Percentiles rank a stretch among this genome's conserved stretches.
phyloP scores from a whole-genome alignment of 768 basidiomycete species.

The Trametes coccinea region DNA sequence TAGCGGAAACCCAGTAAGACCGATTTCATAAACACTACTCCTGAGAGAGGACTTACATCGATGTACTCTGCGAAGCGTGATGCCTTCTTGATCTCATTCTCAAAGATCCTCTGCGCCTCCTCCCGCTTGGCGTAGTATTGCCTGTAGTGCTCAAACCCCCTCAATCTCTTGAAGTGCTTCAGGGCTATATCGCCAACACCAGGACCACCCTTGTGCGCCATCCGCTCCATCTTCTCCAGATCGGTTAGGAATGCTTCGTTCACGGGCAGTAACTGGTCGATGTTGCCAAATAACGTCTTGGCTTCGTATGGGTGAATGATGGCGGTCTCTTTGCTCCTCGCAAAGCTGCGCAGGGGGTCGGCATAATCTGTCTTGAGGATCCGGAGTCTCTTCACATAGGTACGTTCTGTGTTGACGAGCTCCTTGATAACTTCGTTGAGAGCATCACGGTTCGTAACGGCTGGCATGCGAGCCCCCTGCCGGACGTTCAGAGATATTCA shows the following conservation, averaged over 20 bases:
- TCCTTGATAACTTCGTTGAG: conserved; percentile 80
- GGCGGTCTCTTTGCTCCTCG: conserved; percentile 79
- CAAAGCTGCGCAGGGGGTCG: conserved; percentile 85
- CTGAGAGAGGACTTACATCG: conserved; percentile 57
- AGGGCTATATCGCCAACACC: conserved; percentile 85
- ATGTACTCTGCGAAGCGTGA: conserved; percentile 85
- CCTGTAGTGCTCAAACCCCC: conserved; percentile 89
- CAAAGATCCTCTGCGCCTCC: conserved; percentile 87
- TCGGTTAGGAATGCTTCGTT: conserved; percentile 85
- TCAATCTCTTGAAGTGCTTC: conserved; percentile 80
- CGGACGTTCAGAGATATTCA: background rate
- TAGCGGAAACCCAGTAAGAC: conserved; percentile 4
- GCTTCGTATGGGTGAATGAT: conserved; percentile 91
- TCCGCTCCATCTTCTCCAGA: conserved; percentile 66
- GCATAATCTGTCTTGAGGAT: conserved; percentile 89
- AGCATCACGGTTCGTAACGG: conserved; percentile 62
- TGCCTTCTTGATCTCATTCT: conserved; percentile 75
- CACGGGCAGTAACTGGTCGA: conserved; percentile 86
- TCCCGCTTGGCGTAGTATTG: conserved; percentile 92
- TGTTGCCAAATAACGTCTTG: conserved; percentile 90
- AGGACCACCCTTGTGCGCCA: conserved; percentile 53
- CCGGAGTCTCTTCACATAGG: conserved; percentile 81
- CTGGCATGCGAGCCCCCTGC: conserved; percentile 50
- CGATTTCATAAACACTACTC: conserved; percentile 2
- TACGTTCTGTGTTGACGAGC: conserved; percentile 84